These are phyloP conservation scores for Sporothrix pseudoabietina DNA, from an alignment of 2,329 filamentous ascomycete species.

Conservation along the genomic window DNA sequence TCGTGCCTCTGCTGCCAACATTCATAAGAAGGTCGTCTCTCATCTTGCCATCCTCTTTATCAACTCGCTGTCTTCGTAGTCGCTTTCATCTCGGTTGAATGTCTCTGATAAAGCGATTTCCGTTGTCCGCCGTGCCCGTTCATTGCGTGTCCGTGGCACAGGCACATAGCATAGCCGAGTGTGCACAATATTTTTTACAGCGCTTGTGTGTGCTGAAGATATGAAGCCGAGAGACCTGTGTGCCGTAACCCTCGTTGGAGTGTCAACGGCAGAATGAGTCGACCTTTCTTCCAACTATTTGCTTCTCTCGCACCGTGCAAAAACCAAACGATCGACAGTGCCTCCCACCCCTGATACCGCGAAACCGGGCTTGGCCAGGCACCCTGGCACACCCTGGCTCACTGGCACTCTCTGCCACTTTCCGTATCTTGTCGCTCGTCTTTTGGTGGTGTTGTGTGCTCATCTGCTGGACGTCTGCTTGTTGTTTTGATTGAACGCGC, in stretches of 20 bases:
- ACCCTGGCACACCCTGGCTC: neutral
- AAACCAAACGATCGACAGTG: conserved; percentile 18
- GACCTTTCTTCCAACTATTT: neutral
- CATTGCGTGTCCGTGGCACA: neutral
- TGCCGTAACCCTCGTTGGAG: neutral
- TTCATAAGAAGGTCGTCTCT: neutral
- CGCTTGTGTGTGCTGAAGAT: neutral
- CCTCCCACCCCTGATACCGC: conserved; percentile 17
- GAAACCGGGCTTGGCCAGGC: conserved; percentile 16
- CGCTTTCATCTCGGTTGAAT: conserved; percentile 24
- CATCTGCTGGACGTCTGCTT: neutral
- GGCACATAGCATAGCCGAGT: neutral
- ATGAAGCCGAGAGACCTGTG: neutral
- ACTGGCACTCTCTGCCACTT: neutral
- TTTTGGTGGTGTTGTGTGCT: conserved; percentile 4
- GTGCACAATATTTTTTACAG: neutral
- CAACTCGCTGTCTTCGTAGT: neutral
- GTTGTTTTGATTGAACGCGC: conserved; percentile 25
- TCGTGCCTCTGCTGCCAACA: conserved; percentile 3
- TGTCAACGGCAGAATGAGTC: neutral
- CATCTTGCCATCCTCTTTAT: neutral
- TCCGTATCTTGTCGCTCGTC: neutral
- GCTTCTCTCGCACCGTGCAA: conserved; percentile 12
- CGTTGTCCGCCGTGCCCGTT: neutral
- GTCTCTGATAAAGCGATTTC: conserved; percentile 24